These are phyloP conservation scores for Syzygium aromaticum DNA, from an alignment of 345 rosid genomes.

Conservation along the genomic window DNA sequence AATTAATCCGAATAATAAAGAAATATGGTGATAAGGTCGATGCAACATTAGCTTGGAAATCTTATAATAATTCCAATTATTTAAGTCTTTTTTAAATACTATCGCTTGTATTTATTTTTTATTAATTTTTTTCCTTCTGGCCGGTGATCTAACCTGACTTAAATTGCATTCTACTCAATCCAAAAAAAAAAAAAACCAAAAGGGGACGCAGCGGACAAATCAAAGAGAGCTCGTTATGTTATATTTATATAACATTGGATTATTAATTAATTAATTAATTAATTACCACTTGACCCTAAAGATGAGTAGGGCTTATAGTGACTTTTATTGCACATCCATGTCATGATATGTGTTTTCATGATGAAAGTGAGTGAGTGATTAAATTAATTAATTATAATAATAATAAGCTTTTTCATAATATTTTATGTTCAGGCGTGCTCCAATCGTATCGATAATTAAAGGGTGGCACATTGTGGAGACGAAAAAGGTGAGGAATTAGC, in stretches of 20 bases:
- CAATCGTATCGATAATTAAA: background rate
- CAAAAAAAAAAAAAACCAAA: background rate
- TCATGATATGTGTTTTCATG: background rate
- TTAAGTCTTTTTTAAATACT: background rate
- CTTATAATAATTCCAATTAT: background rate
- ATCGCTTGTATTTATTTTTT: background rate
- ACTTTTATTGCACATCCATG: background rate
- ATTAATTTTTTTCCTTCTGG: background rate
- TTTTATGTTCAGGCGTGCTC: background rate
- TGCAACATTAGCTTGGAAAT: background rate
- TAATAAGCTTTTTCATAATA: background rate
- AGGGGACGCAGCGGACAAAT: background rate
- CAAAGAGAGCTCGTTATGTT: background rate
- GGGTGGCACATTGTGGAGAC: background rate
- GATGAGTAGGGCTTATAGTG: background rate
- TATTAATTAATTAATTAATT: background rate
- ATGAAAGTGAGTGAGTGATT: background rate
- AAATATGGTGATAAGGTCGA: background rate
- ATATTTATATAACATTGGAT: background rate
- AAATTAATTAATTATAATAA: background rate
- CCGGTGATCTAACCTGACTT: background rate
- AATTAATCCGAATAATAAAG: background rate
- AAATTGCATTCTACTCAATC: conserved; percentile 3
- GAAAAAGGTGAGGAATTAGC: background rate
- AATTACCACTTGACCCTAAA: background rate